These are phyloP conservation scores for Francoa sonchifolia DNA, from an alignment of 441 rosid species.

Conservation along the genomic window DNA sequence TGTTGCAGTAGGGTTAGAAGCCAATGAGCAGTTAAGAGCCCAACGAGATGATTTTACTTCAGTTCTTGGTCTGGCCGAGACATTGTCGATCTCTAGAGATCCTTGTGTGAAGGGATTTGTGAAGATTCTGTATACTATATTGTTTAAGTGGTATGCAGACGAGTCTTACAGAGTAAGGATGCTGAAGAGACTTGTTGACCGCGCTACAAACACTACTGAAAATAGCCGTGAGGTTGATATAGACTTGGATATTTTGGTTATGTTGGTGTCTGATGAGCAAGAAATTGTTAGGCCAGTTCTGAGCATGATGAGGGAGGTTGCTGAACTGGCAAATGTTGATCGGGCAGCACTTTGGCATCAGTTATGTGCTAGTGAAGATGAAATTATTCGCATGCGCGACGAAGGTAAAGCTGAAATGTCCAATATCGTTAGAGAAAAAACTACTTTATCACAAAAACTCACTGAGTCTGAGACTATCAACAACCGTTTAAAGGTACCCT, in stretches of 20 bases:
- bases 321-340: constrained; percentile 88
- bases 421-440: constrained; percentile 54
- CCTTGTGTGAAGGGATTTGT: constrained; percentile 69
- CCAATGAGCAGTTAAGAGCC: constrained; percentile 45
- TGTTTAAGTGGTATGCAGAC: constrained; percentile 79
- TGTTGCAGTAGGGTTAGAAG: constrained; percentile 51
- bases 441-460: constrained; percentile 45
- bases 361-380: constrained; percentile 75
- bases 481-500: constrained; percentile 71
- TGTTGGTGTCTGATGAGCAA: constrained; percentile 73
- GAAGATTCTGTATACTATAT: constrained; percentile 67
- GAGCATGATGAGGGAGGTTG: constrained; percentile 79
- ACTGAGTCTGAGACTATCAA: constrained; percentile 66
- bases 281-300: constrained; percentile 65
- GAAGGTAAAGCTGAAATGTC: constrained; percentile 65
- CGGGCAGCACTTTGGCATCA: constrained; percentile 98
- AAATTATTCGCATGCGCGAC: constrained; percentile 52
- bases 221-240: constrained; percentile 52
- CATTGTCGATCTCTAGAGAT: constrained; percentile 66
- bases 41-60: constrained; percentile 62
- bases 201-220: constrained; percentile 57
- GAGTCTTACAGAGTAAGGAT: constrained; percentile 69
- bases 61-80: constrained; percentile 91
- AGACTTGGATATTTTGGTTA: constrained; percentile 72
- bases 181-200: constrained; percentile 84